Evolutionary conservation across 1,139 yeast genomes (phyloP).

Genomic region (Suhomyces chickasaworum): DNA sequence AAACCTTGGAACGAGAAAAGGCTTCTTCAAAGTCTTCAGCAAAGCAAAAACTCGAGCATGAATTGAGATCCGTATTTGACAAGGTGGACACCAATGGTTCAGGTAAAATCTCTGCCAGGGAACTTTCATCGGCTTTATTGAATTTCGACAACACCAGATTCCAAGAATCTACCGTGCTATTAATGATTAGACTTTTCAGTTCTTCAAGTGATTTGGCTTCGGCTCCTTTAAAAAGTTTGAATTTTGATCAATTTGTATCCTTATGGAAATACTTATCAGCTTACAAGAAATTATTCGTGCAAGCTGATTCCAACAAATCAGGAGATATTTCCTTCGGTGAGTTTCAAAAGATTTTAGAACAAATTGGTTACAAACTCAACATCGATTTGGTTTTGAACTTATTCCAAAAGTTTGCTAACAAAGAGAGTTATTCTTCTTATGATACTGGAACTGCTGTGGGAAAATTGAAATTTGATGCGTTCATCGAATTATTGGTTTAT

Average conservation of each 20-base stretch:
- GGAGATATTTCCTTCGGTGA: conserved; percentile 70
- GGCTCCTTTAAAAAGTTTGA: conserved; percentile 38
- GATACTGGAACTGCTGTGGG: conserved; percentile 40
- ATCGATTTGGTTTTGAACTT: conserved; percentile 62
- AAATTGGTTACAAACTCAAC: conserved; percentile 69
- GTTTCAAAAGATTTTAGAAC: conserved; percentile 64
- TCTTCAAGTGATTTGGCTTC: conserved; percentile 45
- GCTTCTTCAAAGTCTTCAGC: conserved; percentile 20
- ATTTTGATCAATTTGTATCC: conserved; percentile 69
- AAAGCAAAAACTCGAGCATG: conserved; percentile 48
- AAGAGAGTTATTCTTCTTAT: conserved; percentile 35
- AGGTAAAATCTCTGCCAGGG: conserved; percentile 60
- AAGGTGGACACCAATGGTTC: conserved; percentile 55
- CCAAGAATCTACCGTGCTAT: conserved; percentile 59
- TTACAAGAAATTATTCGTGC: conserved; percentile 66
- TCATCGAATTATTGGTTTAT: conserved; percentile 79
- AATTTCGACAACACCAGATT: conserved; percentile 69
- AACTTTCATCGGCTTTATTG: conserved; percentile 61
- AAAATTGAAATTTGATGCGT: conserved; percentile 75
- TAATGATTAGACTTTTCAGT: conserved; percentile 66
- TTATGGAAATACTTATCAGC: conserved; percentile 75
- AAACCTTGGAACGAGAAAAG: conserved; percentile 10
- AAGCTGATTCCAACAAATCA: conserved; percentile 61
- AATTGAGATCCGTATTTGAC: conserved; percentile 56
- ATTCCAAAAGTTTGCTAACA: conserved; percentile 58